Conservation (phyloP, 768 basidiomycete species). For the Kwoniella shandongensis region DNA sequence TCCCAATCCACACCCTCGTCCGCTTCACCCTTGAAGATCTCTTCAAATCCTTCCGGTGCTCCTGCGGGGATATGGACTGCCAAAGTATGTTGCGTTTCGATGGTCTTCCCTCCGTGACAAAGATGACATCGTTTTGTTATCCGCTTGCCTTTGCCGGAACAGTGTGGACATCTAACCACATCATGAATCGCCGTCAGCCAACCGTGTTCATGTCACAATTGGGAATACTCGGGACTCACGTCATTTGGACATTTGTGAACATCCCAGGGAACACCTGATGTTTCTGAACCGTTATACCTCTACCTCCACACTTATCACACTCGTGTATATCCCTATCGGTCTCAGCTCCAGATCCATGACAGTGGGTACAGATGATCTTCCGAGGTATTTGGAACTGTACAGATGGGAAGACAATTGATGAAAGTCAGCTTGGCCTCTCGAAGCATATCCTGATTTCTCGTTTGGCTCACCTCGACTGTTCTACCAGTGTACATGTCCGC, state of each 20-base stretch:
- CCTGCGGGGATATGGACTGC: constrained; percentile 83
- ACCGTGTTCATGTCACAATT: neutral
- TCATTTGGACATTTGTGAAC: constrained; percentile 82
- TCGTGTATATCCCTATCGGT: constrained; percentile 81
- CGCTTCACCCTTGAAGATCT: constrained; percentile 92
- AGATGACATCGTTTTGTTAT: constrained; percentile 77
- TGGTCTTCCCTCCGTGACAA: constrained; percentile 76
- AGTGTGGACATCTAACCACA: constrained; percentile 62
- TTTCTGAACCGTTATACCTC: constrained; percentile 77
- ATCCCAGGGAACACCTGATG: constrained; percentile 98
- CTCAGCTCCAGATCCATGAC: constrained; percentile 91
- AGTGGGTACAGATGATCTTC: constrained; percentile 90
- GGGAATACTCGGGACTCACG: constrained; percentile 59
- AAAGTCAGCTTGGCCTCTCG: neutral
- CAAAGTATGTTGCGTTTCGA: constrained; percentile 76
- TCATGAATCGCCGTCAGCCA: neutral
- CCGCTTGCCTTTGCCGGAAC: constrained; percentile 76
- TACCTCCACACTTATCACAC: constrained; percentile 80
- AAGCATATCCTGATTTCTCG: neutral
- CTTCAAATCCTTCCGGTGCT: constrained; percentile 88
- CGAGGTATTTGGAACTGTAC: constrained; percentile 86
- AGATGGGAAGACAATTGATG: neutral
- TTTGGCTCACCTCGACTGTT: constrained; percentile 73
- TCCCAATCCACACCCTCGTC: constrained; percentile 97
- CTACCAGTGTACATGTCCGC: constrained; percentile 87